A percentile compares a stretch with the other conserved stretches of the same genome.
Conservation (phyloP, 495 filamentous ascomycete genomes). For the Xylaria curta region DNA sequence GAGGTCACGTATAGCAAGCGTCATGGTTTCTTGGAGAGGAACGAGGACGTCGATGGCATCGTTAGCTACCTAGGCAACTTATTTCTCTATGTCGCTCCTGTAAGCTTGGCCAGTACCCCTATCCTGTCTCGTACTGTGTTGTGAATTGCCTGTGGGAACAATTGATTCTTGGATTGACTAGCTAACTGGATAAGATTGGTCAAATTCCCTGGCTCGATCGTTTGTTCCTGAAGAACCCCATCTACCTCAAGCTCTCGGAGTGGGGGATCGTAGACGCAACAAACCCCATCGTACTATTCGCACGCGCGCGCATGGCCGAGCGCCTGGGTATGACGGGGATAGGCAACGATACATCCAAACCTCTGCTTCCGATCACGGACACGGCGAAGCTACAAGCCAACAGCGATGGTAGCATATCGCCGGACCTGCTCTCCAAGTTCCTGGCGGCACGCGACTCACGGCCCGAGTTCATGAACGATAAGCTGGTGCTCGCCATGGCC, state of each 20-base stretch:
- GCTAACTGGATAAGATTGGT: conserved; percentile 55
- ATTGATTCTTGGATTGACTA: conserved; percentile 19
- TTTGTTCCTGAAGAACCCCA: conserved; percentile 65
- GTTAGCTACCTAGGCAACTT: conserved; percentile 60
- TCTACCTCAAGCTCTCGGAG: conserved; percentile 58
- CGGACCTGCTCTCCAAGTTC: conserved; percentile 67
- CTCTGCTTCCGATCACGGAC: conserved; percentile 44
- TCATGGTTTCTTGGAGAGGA: conserved; percentile 68
- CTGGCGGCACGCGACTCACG: conserved; percentile 61
- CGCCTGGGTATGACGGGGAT: conserved; percentile 43
- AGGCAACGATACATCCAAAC: conserved; percentile 40
- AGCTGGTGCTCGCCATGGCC: conserved; percentile 68
- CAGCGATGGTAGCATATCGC: conserved; percentile 54
- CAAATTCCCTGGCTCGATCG: conserved; percentile 70
- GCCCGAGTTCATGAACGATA: conserved; percentile 71
- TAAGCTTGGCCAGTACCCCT: conserved; percentile 33
- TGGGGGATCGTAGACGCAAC: conserved; percentile 60
- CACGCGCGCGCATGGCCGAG: conserved; percentile 61
- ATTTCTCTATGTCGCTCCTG: conserved; percentile 67
- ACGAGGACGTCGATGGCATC: conserved; percentile 68
- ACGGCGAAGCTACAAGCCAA: conserved; percentile 42
- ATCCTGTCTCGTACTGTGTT: background rate
- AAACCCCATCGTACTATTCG: conserved; percentile 68
- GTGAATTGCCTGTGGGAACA: background rate
- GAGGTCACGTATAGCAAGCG: conserved; percentile 70